Evolutionary conservation across 805 yeast genomes (phyloP).

Genomic region (Barnettozyma californica): DNA sequence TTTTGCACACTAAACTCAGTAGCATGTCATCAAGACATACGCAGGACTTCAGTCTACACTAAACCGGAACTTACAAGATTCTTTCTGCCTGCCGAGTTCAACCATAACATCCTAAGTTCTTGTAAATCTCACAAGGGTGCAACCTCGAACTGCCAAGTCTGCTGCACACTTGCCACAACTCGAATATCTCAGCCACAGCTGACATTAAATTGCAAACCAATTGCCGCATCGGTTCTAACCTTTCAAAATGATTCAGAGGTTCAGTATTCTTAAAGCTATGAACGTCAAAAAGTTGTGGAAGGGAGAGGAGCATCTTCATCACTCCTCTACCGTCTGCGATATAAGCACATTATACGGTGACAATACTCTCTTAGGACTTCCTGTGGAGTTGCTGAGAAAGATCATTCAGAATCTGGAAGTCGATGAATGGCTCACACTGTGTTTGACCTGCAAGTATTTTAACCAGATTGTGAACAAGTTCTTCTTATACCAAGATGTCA

Average conservation of each 20-base stretch:
- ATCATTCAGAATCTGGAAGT: conserved; percentile 28
- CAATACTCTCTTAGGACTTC: conserved; percentile 35
- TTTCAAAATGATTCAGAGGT: conserved; percentile 2
- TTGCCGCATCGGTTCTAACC: neutral
- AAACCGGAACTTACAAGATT: neutral
- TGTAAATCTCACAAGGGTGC: neutral
- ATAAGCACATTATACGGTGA: conserved; percentile 22
- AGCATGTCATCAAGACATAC: too few species aligned
- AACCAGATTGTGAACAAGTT: conserved; percentile 31
- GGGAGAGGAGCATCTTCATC: conserved; percentile 4
- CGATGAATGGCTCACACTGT: conserved; percentile 24
- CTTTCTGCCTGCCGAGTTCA: neutral
- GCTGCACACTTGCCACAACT: neutral
- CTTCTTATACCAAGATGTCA: conserved; percentile 33
- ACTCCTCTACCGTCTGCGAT: conserved; percentile 7
- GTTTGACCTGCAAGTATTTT: conserved; percentile 34
- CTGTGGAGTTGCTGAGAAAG: conserved; percentile 37
- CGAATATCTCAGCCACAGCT: neutral
- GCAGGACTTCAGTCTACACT: neutral
- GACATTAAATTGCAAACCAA: neutral
- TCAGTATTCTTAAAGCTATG: conserved; percentile 6
- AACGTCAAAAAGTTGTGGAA: conserved; percentile 1
- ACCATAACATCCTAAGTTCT: neutral
- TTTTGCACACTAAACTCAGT: too few species aligned
- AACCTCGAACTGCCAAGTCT: neutral